A percentile compares a stretch with the other conserved stretches of the same genome.
phyloP scores from a whole-genome alignment of 768 basidiomycete genomes.

The Leccinum aurantiacum region DNA sequence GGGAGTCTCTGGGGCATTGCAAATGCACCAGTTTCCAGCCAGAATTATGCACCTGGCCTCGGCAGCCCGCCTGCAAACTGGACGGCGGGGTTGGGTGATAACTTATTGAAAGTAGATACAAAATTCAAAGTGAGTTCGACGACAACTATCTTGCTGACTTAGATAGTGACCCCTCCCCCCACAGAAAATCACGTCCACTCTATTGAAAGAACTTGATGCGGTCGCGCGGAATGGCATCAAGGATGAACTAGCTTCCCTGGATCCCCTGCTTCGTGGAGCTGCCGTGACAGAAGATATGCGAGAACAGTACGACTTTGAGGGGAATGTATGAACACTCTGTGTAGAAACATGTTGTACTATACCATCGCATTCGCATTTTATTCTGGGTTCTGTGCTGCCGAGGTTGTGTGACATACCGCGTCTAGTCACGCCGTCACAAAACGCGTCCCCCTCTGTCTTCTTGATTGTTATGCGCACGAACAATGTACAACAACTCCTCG shows the following conservation, averaged over 20 bases:
- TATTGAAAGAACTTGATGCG: conserved; percentile 83
- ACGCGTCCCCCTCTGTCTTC: conserved; percentile 8
- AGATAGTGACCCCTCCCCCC: conserved; percentile 1
- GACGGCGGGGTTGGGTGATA: conserved; percentile 65
- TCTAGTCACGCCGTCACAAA: conserved; percentile 24
- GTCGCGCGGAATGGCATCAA: conserved; percentile 79
- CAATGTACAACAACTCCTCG: conserved; percentile 31
- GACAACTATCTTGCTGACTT: neutral
- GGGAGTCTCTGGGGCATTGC: conserved; percentile 76
- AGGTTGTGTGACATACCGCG: conserved; percentile 22
- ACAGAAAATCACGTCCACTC: conserved; percentile 79
- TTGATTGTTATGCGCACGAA: conserved; percentile 27
- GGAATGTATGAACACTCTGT: conserved; percentile 31
- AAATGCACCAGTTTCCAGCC: conserved; percentile 39
- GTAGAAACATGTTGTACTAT: conserved; percentile 26
- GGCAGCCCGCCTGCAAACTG: conserved; percentile 59
- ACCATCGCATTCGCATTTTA: conserved; percentile 9
- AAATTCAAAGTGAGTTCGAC: conserved; percentile 70
- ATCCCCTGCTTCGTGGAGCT: conserved; percentile 71
- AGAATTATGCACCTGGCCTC: conserved; percentile 34
- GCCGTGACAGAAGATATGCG: conserved; percentile 36
- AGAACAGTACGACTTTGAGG: conserved; percentile 46
- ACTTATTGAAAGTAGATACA: conserved; percentile 75
- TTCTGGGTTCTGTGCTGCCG: neutral
- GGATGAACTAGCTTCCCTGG: conserved; percentile 79